Evolutionary conservation across 192 early-diverging fungal genomes (phyloP), one percentile per base, ranked within the genome.

Genomic region (Pecoramyces ruminantium): DNA sequence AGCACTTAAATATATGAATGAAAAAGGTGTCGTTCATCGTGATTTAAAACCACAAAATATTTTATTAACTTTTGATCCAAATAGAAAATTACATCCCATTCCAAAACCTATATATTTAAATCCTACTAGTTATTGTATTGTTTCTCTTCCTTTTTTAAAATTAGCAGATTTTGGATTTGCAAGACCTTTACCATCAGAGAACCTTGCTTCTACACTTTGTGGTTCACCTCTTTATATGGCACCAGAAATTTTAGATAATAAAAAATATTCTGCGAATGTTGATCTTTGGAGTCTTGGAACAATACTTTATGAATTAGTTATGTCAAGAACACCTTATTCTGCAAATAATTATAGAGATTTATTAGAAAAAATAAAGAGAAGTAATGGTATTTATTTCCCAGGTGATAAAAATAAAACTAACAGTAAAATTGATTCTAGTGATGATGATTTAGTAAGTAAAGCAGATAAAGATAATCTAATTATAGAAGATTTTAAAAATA

Each of bases 161-260:
- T 90, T 99, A 17, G 97, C 96, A 14, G 98, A 99, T 84, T 99
- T 99, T 86, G 98, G 98, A 16, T 99, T 99, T 88, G 97, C 98
- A 2, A 89, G 98, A n/a, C 92, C 92, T 18, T 85, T 99, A 38
- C 94, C 92, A 28, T 88, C 89, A 17, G 89, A 93, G 5, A 93
- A 92, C n/a, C 84, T 99, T 79, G 96, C 82, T 2, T 83, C 42
- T 5, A 82, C 96, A 2, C 87, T 99, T 29, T 99, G 98, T 81
- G 98, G 98, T 2, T 96, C 95, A 16, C 97, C 97, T 13, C 88
- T 99, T 17, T 98, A 97, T 84, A 97, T 97, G 96, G 94, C 92
- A 4, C 94, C 94, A 2, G 94, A 95, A 82, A 94, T 95, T 38
- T 84, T 95, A 29, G 88, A 92, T n/a, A 95, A 95, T 38, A 93